Conservation (phyloP, 2,329 filamentous ascomycete genomes). For the Calonectria multiphialidica region DNA sequence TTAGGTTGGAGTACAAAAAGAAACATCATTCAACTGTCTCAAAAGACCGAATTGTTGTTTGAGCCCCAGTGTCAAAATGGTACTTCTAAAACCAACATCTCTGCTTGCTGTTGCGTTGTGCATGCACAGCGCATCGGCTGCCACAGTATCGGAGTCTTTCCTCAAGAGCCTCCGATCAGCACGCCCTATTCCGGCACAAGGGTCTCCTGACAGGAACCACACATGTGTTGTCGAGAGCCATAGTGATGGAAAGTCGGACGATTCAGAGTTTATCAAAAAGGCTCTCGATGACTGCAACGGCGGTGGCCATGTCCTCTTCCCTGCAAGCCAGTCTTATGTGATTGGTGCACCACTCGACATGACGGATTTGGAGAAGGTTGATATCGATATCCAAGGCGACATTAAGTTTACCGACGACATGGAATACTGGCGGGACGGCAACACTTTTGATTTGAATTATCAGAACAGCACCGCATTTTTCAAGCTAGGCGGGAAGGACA, state of each 20-base stretch:
- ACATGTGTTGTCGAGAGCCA: background rate
- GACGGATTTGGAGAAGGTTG: background rate
- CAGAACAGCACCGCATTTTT: constrained; percentile 13
- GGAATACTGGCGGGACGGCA: background rate
- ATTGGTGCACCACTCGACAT: background rate
- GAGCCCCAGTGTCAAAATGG: background rate
- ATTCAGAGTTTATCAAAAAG: background rate
- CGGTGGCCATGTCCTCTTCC: background rate
- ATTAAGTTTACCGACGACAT: background rate
- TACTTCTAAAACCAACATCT: background rate
- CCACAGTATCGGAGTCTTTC: background rate
- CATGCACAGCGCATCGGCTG: background rate
- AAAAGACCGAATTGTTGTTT: background rate
- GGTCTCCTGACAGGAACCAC: background rate
- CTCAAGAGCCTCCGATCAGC: background rate
- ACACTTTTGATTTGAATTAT: background rate
- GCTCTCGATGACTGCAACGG: background rate
- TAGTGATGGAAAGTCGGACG: background rate
- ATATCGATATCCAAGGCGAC: background rate
- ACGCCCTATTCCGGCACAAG: background rate
- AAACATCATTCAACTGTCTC: background rate
- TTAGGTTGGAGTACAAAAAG: background rate
- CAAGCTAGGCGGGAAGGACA: constrained; percentile 40
- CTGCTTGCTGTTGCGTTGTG: background rate
- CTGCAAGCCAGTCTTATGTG: background rate